phyloP scores from a whole-genome alignment of 83 land plant genomes.

The Diphasiastrum complanatum region DNA sequence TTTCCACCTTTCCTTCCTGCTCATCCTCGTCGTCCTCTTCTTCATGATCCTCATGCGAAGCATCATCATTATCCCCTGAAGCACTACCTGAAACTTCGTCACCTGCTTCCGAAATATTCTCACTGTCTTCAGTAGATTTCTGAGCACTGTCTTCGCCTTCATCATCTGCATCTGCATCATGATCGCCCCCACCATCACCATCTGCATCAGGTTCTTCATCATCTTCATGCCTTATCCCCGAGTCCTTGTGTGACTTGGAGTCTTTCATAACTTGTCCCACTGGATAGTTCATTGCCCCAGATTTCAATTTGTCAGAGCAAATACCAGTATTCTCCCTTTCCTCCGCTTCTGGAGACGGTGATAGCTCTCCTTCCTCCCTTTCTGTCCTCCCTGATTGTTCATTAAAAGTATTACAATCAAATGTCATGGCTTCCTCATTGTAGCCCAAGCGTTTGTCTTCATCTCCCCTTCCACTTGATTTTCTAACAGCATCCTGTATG shows the following conservation, averaged over 20 bases:
- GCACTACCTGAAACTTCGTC: constrained; percentile 77
- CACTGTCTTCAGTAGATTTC: constrained; percentile 74
- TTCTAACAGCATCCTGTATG: no score
- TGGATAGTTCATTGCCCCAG: not conserved
- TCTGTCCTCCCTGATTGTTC: constrained; percentile 25
- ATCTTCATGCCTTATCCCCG: constrained; percentile 26
- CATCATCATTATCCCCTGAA: constrained; percentile 82
- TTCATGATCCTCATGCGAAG: constrained; percentile 53
- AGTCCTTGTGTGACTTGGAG: constrained; percentile 1
- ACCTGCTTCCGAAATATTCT: constrained; percentile 71
- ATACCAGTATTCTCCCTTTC: constrained; percentile 10
- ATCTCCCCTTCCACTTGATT: constrained; percentile 11
- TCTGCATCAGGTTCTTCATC: constrained; percentile 36
- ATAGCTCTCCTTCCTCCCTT: constrained; percentile 41
- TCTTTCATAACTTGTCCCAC: constrained; percentile 1
- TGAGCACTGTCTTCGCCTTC: constrained; percentile 86
- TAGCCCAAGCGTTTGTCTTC: not conserved
- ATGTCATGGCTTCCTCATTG: constrained; percentile 18
- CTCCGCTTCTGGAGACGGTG: constrained; percentile 31
- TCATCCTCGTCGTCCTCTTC: constrained; percentile 75
- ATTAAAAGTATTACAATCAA: constrained; percentile 14
- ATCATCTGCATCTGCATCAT: constrained; percentile 72
- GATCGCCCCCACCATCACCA: constrained; percentile 12
- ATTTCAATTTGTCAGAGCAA: not conserved
- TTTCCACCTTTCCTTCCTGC: constrained; percentile 67